Percentiles rank a stretch among this genome's conserved stretches.
phyloP scores from a whole-genome alignment of 176 grass and related monocot species.

The Hsuehochloa calcarea region DNA sequence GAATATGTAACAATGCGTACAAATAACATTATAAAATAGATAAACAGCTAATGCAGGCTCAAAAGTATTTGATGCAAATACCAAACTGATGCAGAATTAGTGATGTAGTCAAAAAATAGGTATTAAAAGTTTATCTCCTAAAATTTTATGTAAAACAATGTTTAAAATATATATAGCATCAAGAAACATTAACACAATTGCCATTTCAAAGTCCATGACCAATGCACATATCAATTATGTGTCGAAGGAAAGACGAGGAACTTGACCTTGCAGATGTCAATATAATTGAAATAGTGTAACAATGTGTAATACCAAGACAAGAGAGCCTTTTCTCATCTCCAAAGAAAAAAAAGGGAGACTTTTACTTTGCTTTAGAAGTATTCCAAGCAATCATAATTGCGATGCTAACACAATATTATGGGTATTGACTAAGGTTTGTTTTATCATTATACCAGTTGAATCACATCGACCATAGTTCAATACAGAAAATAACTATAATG shows the following conservation, averaged over 20 bases:
- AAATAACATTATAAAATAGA: neutral
- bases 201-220: neutral
- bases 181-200: neutral
- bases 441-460: neutral
- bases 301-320: neutral
- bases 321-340: neutral
- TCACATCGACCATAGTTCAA: neutral
- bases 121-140: neutral
- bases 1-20: neutral
- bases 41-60: neutral
- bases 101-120: neutral
- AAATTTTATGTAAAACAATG: neutral
- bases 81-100: neutral
- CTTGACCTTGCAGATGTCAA: neutral
- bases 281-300: neutral
- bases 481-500: neutral
- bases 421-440: neutral
- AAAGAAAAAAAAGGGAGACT: neutral
- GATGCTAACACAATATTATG: neutral
- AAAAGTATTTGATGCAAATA: conserved; percentile 18
- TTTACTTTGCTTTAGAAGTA: neutral
- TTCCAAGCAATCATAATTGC: neutral
- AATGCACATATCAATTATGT: neutral
- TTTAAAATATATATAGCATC: neutral
- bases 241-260: neutral